Percentiles rank a stretch among this genome's conserved stretches.
Evolutionary conservation across 2,329 filamentous ascomycete species (phyloP).

Genomic region (Ophiocordyceps sinensis): DNA sequence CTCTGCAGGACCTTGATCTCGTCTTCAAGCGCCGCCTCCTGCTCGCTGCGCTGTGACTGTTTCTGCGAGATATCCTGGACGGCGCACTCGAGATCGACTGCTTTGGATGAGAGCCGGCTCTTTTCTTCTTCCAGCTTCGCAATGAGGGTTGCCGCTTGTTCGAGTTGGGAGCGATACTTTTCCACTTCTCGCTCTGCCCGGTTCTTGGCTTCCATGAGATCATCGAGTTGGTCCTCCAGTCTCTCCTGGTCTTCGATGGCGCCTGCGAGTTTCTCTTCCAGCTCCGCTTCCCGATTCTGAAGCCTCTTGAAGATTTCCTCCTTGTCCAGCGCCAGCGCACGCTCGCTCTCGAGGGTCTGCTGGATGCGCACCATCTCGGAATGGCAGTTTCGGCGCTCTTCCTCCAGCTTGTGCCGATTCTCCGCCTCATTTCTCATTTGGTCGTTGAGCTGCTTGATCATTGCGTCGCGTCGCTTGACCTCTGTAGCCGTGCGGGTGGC

Average conservation of each 20-base stretch:
- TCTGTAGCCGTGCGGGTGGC: constrained; percentile 84
- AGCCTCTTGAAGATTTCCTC: constrained; percentile 98
- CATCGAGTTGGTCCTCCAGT: constrained; percentile 85
- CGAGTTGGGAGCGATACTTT: constrained; percentile 63
- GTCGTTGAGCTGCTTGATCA: constrained; percentile 74
- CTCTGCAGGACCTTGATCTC: constrained; percentile 88
- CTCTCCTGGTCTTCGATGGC: constrained; percentile 90
- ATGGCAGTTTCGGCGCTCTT: constrained; percentile 78
- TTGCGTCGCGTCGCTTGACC: constrained; percentile 87
- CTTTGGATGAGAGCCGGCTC: constrained; percentile 50
- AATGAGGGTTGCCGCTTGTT: constrained; percentile 84
- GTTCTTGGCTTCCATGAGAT: constrained; percentile 77
- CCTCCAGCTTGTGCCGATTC: constrained; percentile 69
- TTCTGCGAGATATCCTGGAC: constrained; percentile 56
- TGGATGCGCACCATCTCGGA: constrained; percentile 80
- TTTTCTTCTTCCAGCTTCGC: constrained; percentile 78
- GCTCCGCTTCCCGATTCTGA: constrained; percentile 77
- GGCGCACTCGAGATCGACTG: constrained; percentile 55
- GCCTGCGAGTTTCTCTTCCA: constrained; percentile 83
- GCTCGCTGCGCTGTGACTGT: constrained; percentile 58
- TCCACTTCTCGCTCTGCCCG: constrained; percentile 75
- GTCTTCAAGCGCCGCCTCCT: constrained; percentile 63
- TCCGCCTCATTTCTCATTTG: constrained; percentile 66
- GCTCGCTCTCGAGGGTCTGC: constrained; percentile 87
- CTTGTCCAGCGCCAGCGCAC: constrained; percentile 90